Percentiles rank a stretch among this genome's conserved stretches.
phyloP scores from a whole-genome alignment of 495 filamentous ascomycete species.

The Talaromyces trachyspermus region DNA sequence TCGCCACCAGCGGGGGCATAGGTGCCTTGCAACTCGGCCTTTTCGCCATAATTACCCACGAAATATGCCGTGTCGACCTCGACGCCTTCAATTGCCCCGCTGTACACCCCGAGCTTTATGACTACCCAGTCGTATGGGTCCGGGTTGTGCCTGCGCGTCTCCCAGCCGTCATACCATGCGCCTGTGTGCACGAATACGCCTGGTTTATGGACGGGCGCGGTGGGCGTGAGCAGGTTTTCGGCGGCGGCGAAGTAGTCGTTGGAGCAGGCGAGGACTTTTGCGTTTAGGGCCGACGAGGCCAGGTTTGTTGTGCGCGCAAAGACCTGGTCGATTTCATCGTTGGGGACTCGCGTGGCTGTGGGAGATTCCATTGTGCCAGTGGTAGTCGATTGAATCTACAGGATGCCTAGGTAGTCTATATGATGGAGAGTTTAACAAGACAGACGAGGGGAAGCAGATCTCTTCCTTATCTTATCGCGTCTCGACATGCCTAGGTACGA shows the following conservation, averaged over 20 bases:
- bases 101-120: slow-evolving; percentile 70
- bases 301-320: slow-evolving; percentile 62
- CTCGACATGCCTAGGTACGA: too few relatives aligned
- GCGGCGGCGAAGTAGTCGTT: slow-evolving; percentile 90
- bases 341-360: slow-evolving; percentile 35
- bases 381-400: too few relatives aligned
- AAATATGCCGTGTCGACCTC: slow-evolving; percentile 88
- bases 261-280: slow-evolving; percentile 65
- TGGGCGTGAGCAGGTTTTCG: slow-evolving; percentile 68
- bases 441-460: too few relatives aligned
- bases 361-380: slow-evolving; percentile 5
- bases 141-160: slow-evolving; percentile 80
- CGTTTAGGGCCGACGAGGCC: slow-evolving; percentile 65
- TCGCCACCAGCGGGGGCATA: slow-evolving; percentile 46
- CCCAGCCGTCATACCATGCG: slow-evolving; percentile 96
- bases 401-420: too few relatives aligned
- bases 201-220: slow-evolving; percentile 64
- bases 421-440: too few relatives aligned
- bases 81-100: slow-evolving; percentile 66
- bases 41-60: slow-evolving; percentile 78
- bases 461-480: too few relatives aligned
- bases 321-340: slow-evolving; percentile 60
- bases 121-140: slow-evolving; percentile 78
- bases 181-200: slow-evolving; percentile 80
- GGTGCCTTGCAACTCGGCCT: slow-evolving; percentile 73